These are phyloP conservation scores for Pseudonectria foliicola DNA, from an alignment of 2,329 filamentous ascomycete species.

Conservation along the genomic window DNA sequence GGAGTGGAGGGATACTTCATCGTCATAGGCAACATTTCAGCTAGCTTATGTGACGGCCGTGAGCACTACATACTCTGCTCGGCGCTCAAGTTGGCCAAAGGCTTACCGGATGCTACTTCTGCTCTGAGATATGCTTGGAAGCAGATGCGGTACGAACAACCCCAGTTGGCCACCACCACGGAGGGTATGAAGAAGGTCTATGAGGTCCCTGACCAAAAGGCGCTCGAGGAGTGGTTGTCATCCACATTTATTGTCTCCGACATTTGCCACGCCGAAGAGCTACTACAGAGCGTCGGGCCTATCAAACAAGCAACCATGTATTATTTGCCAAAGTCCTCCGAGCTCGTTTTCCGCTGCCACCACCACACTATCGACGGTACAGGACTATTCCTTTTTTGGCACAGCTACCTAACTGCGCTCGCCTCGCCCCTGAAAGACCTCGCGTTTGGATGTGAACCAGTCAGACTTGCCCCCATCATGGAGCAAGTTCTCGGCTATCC, in stretches of 20 bases:
- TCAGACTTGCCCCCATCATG: slow-evolving; percentile 5
- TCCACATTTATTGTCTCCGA: slow-evolving; percentile 6
- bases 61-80: slow-evolving; percentile 8
- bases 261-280: slow-evolving; percentile 3
- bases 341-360: slow-evolving; percentile 15
- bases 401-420: slow-evolving; percentile 14
- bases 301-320: slow-evolving; percentile 8
- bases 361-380: slow-evolving; percentile 18
- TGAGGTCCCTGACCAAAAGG: slow-evolving; percentile 13
- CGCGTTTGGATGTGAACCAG: slow-evolving; percentile 4
- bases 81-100: slow-evolving; percentile 2
- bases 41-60: slow-evolving; percentile 3
- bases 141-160: slow-evolving; percentile 18
- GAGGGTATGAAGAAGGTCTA: slow-evolving; percentile 13
- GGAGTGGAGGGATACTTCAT: slow-evolving; percentile 8
- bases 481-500: slow-evolving; percentile 4
- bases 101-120: slow-evolving; percentile 7
- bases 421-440: slow-evolving; percentile 2
- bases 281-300: slow-evolving; percentile 2
- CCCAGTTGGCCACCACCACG: slow-evolving; percentile 12
- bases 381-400: slow-evolving; percentile 15
- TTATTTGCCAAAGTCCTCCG: slow-evolving; percentile 6
- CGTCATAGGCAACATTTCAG: slow-evolving; percentile 3
- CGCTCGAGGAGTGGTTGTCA: slow-evolving; percentile 10
- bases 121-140: slow-evolving; percentile 20